Evolutionary conservation across 306 rosid species (phyloP).

Genomic region (Acacia melanoxylon): DNA sequence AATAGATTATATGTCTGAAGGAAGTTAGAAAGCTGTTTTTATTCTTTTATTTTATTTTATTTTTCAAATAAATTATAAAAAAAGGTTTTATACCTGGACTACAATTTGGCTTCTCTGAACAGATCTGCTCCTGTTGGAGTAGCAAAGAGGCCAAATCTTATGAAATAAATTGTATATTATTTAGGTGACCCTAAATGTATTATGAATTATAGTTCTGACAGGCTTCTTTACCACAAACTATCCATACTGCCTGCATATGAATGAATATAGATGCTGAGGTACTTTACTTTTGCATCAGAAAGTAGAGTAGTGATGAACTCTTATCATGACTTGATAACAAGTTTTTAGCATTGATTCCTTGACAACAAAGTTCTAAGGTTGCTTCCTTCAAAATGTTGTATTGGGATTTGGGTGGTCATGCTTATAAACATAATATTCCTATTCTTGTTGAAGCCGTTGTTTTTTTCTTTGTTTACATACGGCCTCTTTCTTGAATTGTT

Average conservation of each 20-base stretch:
- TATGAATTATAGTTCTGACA: not conserved
- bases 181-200: not conserved
- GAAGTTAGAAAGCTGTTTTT: too few species aligned
- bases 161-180: not conserved
- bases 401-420: slow-evolving; percentile 1
- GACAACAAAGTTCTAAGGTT: not conserved
- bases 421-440: not conserved
- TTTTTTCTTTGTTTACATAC: not conserved
- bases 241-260: not conserved
- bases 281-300: not conserved
- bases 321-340: not conserved
- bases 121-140: too few species aligned
- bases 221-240: not conserved
- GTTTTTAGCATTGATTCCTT: not conserved
- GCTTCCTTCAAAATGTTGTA: slow-evolving; percentile 9
- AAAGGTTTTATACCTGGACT: too few species aligned
- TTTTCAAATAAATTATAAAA: too few species aligned
- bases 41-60: too few species aligned
- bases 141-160: too few species aligned
- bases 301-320: slow-evolving; percentile 4
- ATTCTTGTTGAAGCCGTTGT: not conserved
- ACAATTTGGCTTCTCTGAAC: too few species aligned
- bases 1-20: too few species aligned
- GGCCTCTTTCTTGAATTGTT: too few species aligned
- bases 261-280: slow-evolving; percentile 5